Conservation (phyloP, 2,329 filamentous ascomycete genomes). For the Cadophora sp. region DNA sequence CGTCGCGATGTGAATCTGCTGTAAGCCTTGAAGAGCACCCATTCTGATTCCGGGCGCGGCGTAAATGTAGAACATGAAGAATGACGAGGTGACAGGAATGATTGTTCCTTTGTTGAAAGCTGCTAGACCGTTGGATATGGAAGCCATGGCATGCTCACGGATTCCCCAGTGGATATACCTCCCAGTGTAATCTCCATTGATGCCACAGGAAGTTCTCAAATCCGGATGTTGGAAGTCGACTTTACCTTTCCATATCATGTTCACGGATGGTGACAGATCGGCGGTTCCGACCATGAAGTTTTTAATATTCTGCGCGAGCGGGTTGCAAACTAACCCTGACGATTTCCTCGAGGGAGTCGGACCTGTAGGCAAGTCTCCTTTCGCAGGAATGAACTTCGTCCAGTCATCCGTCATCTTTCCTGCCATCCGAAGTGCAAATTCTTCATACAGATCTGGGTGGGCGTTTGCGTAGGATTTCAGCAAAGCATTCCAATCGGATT, state of each 20-base stretch:
- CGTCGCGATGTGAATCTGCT: conserved; percentile 65
- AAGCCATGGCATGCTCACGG: conserved; percentile 66
- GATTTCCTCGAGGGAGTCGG: conserved; percentile 58
- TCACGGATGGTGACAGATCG: conserved; percentile 58
- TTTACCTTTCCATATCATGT: conserved; percentile 62
- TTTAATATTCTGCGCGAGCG: conserved; percentile 54
- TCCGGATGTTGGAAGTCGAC: conserved; percentile 56
- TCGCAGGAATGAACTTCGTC: conserved; percentile 52
- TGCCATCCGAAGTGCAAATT: conserved; percentile 55
- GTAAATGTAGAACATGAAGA: conserved; percentile 70
- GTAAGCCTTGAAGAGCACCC: conserved; percentile 62
- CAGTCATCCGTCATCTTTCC: conserved; percentile 57
- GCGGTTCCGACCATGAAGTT: conserved; percentile 61
- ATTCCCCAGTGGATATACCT: conserved; percentile 67
- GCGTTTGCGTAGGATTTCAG: background rate
- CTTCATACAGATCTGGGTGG: conserved; percentile 51
- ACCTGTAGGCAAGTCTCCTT: conserved; percentile 51
- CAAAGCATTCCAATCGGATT: background rate
- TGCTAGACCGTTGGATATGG: conserved; percentile 63
- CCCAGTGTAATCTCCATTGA: conserved; percentile 60
- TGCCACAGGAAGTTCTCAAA: conserved; percentile 51
- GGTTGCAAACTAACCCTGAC: conserved; percentile 56
- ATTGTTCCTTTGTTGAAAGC: conserved; percentile 62
- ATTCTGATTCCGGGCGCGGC: conserved; percentile 65
- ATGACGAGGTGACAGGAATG: conserved; percentile 62